Percentiles rank a stretch among this genome's conserved stretches.
phyloP scores from a whole-genome alignment of 2,329 filamentous ascomycete genomes.

The Epichloe scottii region DNA sequence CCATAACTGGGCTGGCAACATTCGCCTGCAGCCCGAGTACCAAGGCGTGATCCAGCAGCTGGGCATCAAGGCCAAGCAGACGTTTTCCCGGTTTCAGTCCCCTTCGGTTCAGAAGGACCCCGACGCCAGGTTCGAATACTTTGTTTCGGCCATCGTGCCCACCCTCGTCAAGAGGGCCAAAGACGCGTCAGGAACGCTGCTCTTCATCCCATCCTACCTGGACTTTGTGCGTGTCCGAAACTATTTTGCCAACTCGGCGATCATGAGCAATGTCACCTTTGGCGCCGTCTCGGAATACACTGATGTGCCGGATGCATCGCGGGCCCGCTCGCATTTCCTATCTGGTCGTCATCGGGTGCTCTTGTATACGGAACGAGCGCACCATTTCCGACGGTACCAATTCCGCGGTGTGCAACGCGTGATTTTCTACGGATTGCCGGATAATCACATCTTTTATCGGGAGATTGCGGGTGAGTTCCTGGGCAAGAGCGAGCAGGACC shows the following conservation, averaged over 20 bases:
- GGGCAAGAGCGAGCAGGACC: conserved; percentile 43
- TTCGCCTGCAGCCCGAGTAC: conserved; percentile 60
- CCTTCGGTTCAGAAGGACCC: conserved; percentile 61
- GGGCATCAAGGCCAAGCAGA: conserved; percentile 64
- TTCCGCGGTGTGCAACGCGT: conserved; percentile 71
- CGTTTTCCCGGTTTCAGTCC: conserved; percentile 76
- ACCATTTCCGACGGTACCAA: conserved; percentile 86
- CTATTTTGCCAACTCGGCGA: conserved; percentile 63
- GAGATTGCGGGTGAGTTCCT: conserved; percentile 63
- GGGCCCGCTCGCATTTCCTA: conserved; percentile 78
- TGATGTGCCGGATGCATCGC: conserved; percentile 61
- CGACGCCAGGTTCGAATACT: conserved; percentile 82
- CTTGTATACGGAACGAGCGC: conserved; percentile 88
- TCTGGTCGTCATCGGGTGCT: conserved; percentile 71
- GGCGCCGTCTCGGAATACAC: conserved; percentile 85
- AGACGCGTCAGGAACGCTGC: conserved; percentile 55
- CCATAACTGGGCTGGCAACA: conserved; percentile 68
- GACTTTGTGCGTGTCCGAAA: conserved; percentile 93
- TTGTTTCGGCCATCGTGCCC: conserved; percentile 70
- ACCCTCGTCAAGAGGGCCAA: conserved; percentile 56
- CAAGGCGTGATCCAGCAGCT: conserved; percentile 61
- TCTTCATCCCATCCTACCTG: conserved; percentile 88
- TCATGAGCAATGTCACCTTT: conserved; percentile 42
- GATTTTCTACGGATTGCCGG: conserved; percentile 83
- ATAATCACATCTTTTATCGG: conserved; percentile 72